Evolutionary conservation across 2,329 filamentous ascomycete genomes (phyloP), one percentile per base, ranked within the genome.

Genomic region (Penicillium expansum): DNA sequence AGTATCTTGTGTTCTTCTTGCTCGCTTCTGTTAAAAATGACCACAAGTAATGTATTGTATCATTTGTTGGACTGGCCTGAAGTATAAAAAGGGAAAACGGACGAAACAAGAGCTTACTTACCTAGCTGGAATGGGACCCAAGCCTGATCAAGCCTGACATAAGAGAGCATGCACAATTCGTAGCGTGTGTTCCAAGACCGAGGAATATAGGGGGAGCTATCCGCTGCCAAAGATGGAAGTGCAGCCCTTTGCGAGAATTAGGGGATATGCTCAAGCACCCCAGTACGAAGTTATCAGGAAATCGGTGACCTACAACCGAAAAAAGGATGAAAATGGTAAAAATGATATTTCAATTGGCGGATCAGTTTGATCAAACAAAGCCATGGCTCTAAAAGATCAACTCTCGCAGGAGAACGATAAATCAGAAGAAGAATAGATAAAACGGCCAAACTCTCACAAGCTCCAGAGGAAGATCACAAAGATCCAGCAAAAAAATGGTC

Each of bases 61-160:
- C 20, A n/a, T 18, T 5, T 24, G 32, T 9, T 37, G 2, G 11
- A 5, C 7, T n/a, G 32, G 7, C 32, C 18, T 27, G 10, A 8
- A 14, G n/a, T 27, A 37, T 38, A 27, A 18, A 16, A 13, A 27
- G 2, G 4, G n/a, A n/a, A n/a, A n/a, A n/a, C n/a, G n/a, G n/a
- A n/a, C n/a, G n/a, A n/a, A n/a, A n/a, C n/a, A n/a, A n/a, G n/a
- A n/a, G n/a, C n/a, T n/a, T n/a, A n/a, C n/a, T 47, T 47, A 47
- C 18, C 18, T 32, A 16, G 27, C 6, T 18, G 60, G 33, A 63
- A 18, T 37, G 43, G 5, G 59, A 72, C n/a, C 58, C 41, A 27
- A 38, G 7, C 11, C 13, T n/a, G 29, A 44, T 10, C 35, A 32
- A 14, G 39, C 30, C 29, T 9, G 13, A 13, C 37, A 20, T 27